Conservation (phyloP, 495 filamentous ascomycete genomes). For the Penicillium atrosanguineum region DNA sequence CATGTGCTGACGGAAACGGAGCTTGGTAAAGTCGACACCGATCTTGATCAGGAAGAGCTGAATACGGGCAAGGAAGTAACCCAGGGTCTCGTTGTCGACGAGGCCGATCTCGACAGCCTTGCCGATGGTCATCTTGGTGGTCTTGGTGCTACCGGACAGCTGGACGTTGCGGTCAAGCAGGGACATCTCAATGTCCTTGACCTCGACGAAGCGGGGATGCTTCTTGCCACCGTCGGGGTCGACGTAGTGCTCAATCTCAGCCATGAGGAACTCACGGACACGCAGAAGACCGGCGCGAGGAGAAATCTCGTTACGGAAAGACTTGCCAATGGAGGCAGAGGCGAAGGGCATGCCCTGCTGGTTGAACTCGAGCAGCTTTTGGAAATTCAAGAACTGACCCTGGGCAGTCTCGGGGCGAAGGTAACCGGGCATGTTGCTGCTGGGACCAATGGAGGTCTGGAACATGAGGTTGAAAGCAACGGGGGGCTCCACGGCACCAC, state of each 20-base stretch:
- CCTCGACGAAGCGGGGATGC: conserved; percentile 62
- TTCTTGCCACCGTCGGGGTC: conserved; percentile 71
- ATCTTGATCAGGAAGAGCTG: conserved; percentile 69
- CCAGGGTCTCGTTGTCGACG: conserved; percentile 84
- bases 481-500: conserved; percentile 58
- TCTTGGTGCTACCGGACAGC: conserved; percentile 62
- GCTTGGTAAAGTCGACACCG: conserved; percentile 66
- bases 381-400: conserved; percentile 66
- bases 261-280: conserved; percentile 73
- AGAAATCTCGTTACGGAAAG: conserved; percentile 73
- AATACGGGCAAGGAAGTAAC: conserved; percentile 81
- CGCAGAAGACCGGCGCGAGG: conserved; percentile 64
- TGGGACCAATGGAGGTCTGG: conserved; percentile 67
- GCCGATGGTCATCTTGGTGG: conserved; percentile 60
- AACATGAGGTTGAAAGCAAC: conserved; percentile 76
- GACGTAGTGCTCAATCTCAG: conserved; percentile 72
- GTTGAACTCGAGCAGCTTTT: conserved; percentile 70
- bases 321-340: conserved; percentile 73
- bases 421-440: conserved; percentile 60
- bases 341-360: conserved; percentile 70
- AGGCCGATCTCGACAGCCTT: conserved; percentile 65
- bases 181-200: conserved; percentile 59
- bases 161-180: conserved; percentile 72
- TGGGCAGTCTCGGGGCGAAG: conserved; percentile 67
- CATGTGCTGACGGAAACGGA: conserved; percentile 86